Evolutionary conservation across 1,284 basidiomycete species (phyloP), one percentile per base, ranked within the genome.

Genomic region (Irpex lacteus): DNA sequence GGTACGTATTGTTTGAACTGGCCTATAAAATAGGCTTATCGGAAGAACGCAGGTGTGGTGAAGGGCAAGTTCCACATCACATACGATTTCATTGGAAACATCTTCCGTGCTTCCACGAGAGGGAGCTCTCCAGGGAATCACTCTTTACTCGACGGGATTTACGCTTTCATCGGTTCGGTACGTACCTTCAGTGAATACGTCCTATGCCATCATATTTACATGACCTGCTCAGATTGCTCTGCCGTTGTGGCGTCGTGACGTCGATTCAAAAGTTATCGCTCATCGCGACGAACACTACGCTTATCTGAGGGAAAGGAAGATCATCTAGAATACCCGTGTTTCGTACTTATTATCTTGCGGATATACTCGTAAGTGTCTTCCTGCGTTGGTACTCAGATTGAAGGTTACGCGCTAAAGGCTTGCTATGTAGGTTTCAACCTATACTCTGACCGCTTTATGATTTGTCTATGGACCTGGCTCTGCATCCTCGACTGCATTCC

Each of bases 61-160:
- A 85, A 81, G 34, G 91, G 90, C 21, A 76, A 92, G 38, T 88
- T 87, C 68, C 91, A 95, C 69, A 94, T 96, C 68, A 87, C 91
- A 0, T 86, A 84, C 44, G 89, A 94, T 71, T 75, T 94, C 19
- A 78, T 91, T 38, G 86, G 88, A 2, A 78, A 85, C 62, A 69
- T 95, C 32, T 90, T 96, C 76, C 82, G 91, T 53, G 83, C 87
- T 5, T 84, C 82, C 2, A 86, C 87, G 4, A 84, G 90, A 21
- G 94, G 92, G 3, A 78, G 85, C 32, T 82, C 90, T 0, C 91
- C 92, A 1, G 77, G 82, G 19, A 87, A 86, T 70, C 90, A 87
- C 70, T 70, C 82, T 40, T 63, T 90, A 53, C 66, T 86, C 60
- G 92, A 94, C 69, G 72, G 77, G 19, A 57, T 86, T 26, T 79